Conservation (phyloP, 2,329 filamentous ascomycete species). For the Pseudogymnoascus sp. region DNA sequence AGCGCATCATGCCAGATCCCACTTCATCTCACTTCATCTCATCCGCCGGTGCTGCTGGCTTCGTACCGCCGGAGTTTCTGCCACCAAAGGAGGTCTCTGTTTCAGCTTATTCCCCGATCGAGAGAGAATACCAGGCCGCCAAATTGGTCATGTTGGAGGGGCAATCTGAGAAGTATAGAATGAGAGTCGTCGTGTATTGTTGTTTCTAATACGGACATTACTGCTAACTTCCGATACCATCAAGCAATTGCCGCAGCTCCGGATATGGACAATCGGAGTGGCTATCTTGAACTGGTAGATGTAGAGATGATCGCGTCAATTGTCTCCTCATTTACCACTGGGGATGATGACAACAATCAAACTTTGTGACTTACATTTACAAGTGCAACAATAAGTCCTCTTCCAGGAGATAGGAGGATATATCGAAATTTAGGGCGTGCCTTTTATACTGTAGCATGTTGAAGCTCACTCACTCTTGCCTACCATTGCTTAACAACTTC, state of each 20-base stretch:
- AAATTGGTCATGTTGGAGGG: background rate
- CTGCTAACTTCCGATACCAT: background rate
- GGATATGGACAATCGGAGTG: background rate
- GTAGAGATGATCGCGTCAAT: background rate
- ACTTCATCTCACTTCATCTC: too few species aligned
- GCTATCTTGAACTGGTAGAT: background rate
- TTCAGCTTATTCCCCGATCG: background rate
- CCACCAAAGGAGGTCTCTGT: too few species aligned
- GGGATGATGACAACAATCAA: background rate
- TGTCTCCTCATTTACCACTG: background rate
- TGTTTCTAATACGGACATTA: background rate
- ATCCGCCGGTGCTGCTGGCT: too few species aligned
- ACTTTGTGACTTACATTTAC: background rate
- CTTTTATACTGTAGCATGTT: too few species aligned
- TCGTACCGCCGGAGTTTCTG: too few species aligned
- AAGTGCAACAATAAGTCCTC: background rate
- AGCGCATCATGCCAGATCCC: too few species aligned
- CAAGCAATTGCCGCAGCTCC: background rate
- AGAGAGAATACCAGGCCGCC: background rate
- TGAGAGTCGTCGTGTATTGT: background rate
- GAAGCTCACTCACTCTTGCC: too few species aligned
- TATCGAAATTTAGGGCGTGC: background rate
- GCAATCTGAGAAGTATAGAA: background rate
- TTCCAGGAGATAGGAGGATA: background rate
- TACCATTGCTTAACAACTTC: background rate